Base-by-base conservation (phyloP, 208 protist species). In the Trypanosoma conorhini region DNA sequence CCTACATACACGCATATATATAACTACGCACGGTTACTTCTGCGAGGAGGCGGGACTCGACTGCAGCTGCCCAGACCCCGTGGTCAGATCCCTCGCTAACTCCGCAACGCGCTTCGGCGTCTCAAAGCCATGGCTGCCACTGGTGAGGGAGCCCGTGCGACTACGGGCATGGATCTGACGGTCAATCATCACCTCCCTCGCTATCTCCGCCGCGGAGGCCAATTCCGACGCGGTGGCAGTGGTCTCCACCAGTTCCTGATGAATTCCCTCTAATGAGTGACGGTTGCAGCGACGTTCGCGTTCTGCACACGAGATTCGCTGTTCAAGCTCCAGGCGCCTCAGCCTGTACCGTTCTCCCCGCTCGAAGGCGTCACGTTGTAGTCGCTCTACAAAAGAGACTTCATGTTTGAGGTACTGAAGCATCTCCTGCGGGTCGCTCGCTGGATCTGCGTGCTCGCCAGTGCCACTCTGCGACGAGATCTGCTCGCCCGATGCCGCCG, bases 341-440 rank as follows among this genome's bases (percentile, higher is more conserved):
- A 70, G 55, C n/a, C 66, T 70, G 72, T 91, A 95, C n/a, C 67
- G 58, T n/a, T 79, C 80, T 13, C 75, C 85, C 5, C 76, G 76
- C 42, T 70, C 67, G 24, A 80, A 42, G 13, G 79, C 87, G n/a
- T 95, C 89, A 33, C 40, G 62, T 42, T 82, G 86, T 62, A 92
- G 65, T 24, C 54, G 48, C 69, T 91, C 82, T 22, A 88, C 82
- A 24, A 86, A 70, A 15, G 67, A 71, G 9, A 95, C 89, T 58
- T 88, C 85, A 42, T 86, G 79, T 55, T 77, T 59, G 21, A 95
- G 61, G 66, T 91, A 89, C 24, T 80, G 77, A 1, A 91, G 78
- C 81, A 89, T 87, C 30, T 85, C 86, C 33, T 76, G 76, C 13
- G 84, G 76, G 76, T 88, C 82, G 65, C 84, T 76, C 38, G 74